phyloP scores from a whole-genome alignment of 163 green algal genomes.

The Prototheca wickerhamii region DNA sequence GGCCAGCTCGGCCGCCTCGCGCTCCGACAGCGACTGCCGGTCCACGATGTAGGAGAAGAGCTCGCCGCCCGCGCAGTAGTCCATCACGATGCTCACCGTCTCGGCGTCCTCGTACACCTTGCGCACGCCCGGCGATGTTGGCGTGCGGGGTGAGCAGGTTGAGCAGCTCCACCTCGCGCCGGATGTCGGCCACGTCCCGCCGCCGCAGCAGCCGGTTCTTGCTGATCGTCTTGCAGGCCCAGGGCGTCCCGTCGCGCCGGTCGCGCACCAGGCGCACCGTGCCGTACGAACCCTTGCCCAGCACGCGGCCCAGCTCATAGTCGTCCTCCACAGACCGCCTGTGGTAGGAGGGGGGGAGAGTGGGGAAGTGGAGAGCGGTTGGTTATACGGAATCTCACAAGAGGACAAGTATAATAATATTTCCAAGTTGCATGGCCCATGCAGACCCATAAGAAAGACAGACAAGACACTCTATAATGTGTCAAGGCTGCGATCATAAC shows the following conservation, averaged over 20 bases:
- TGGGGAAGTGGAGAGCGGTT: neutral
- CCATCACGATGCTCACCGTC: slow-evolving; percentile 70
- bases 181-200: slow-evolving; percentile 23
- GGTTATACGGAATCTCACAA: neutral
- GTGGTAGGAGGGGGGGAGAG: neutral
- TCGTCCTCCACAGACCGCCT: slow-evolving; percentile 2
- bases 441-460: too few species aligned
- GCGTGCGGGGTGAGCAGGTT: slow-evolving; percentile 19
- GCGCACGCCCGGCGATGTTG: slow-evolving; percentile 62
- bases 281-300: slow-evolving; percentile 29
- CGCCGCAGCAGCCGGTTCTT: slow-evolving; percentile 46
- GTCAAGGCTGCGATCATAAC: too few species aligned
- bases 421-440: too few species aligned
- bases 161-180: slow-evolving; percentile 26
- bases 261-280: slow-evolving; percentile 24
- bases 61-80: slow-evolving; percentile 70
- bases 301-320: slow-evolving; percentile 18
- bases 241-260: slow-evolving; percentile 37
- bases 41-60: slow-evolving; percentile 62
- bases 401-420: too few species aligned
- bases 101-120: slow-evolving; percentile 66
- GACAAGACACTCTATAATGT: too few species aligned
- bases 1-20: slow-evolving; percentile 58
- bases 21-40: slow-evolving; percentile 51
- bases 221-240: slow-evolving; percentile 78